Base-by-base conservation (phyloP, 108 stramenopile genomes). In the Cyclotella atomus region DNA sequence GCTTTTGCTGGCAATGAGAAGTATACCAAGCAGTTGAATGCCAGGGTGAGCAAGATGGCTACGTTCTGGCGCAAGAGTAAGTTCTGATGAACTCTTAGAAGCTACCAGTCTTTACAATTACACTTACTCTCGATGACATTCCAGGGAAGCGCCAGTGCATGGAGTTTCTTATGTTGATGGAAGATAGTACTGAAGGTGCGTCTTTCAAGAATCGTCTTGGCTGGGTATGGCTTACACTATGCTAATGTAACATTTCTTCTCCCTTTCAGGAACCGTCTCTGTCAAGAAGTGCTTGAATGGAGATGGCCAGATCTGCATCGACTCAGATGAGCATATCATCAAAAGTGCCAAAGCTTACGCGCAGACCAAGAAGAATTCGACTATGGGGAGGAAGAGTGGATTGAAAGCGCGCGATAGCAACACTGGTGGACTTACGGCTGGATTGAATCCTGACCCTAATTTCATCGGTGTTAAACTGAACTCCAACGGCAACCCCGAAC, bases 301-400 rank as follows among this genome's bases (percentile, higher is more conserved):
- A 4, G 90, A 91, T 24, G 93, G 93, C 6, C 89, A 74, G n/a
- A 86, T 94, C 29, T 83, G 84, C 10, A 73, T 91, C 28, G 93
- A 94, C 20, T 84, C 83, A 3, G 93, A 94, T 44, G 91, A 94
- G 56, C 64, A 33, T 2, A 85, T 70, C 21, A 71, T 84, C 32
- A 83, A 82, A 44, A 79, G 76, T 16, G 83, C 88, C 7, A 55
- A 76, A 9, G 75, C 76, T 3, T 90, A 55, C 46, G 81, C 73
- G 15, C 84, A 86, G 53, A 56, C 55, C 19, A 74, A 70, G 28
- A 75, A 53, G 47, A 44, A 14, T 21, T 41, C 53, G 6, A 62
- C 50, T 16, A 19, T 56, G n/a, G 43, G 59, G 0, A 43, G 35
- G 27, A 67, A 50, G 60, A 43, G 65, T 53, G 53, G 56, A 23